A percentile compares a stretch with the other conserved stretches of the same genome.
Evolutionary conservation across 163 green algal species (phyloP).

Genomic region (Prototheca wickerhamii): DNA sequence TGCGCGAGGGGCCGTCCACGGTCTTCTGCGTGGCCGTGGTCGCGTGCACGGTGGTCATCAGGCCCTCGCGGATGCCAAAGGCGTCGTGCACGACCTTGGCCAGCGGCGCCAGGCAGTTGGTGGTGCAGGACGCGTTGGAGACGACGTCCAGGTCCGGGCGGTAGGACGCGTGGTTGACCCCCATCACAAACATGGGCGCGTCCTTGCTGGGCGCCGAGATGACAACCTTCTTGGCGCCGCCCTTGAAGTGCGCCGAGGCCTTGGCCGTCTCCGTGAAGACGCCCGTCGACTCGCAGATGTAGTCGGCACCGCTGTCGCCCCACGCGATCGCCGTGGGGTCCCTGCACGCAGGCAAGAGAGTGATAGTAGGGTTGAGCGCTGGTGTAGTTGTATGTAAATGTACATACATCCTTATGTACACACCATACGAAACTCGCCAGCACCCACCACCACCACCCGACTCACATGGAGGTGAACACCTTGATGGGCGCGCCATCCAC

Average conservation of each 20-base stretch:
- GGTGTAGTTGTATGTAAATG: too few species aligned
- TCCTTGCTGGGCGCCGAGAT: slow-evolving; percentile 85
- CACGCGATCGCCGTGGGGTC: slow-evolving; percentile 85
- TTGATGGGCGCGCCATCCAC: slow-evolving; percentile 61
- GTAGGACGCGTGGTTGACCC: slow-evolving; percentile 89
- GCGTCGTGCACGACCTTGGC: slow-evolving; percentile 90
- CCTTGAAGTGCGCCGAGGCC: slow-evolving; percentile 62
- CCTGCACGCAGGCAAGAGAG: slow-evolving; percentile 25
- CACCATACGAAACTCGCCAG: too few species aligned
- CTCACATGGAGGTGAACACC: slow-evolving; percentile 53
- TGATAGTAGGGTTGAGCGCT: not conserved
- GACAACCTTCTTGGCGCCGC: slow-evolving; percentile 84
- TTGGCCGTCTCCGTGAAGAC: slow-evolving; percentile 86
- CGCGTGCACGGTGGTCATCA: slow-evolving; percentile 97
- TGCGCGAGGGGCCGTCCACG: slow-evolving; percentile 87
- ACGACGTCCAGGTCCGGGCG: slow-evolving; percentile 66
- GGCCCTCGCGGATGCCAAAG: slow-evolving; percentile 79
- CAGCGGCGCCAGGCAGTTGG: slow-evolving; percentile 94
- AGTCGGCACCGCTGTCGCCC: slow-evolving; percentile 64
- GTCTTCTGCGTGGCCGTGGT: slow-evolving; percentile 68
- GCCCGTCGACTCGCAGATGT: slow-evolving; percentile 87
- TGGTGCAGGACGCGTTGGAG: slow-evolving; percentile 95
- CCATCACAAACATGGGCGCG: slow-evolving; percentile 86
- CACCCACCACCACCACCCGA: too few species aligned
- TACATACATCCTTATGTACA: too few species aligned